These are phyloP conservation scores for Luffa aegyptiaca DNA, from an alignment of 306 rosid species.

Conservation along the genomic window DNA sequence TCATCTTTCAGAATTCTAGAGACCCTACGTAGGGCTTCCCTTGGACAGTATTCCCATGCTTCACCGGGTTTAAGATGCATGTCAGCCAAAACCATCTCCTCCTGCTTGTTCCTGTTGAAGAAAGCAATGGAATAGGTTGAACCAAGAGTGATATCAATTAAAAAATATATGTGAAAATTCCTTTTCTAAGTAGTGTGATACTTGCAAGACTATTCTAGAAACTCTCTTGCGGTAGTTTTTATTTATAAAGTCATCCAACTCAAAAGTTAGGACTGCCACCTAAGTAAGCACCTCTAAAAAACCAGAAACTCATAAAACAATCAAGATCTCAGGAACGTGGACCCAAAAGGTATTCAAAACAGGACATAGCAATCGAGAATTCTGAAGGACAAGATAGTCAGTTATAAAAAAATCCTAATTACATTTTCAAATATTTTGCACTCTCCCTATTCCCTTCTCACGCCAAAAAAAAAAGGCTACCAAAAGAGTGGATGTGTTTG, in stretches of 20 bases:
- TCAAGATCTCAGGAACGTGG: not conserved
- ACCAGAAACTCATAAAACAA: not conserved
- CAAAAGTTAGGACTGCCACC: not conserved
- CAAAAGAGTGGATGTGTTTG: not conserved
- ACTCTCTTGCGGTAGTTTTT: not conserved
- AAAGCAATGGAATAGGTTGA: conserved; percentile 11
- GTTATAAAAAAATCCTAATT: not conserved
- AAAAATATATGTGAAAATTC: not conserved
- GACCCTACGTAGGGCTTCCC: conserved; percentile 68
- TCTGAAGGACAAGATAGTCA: not conserved
- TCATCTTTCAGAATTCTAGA: conserved; percentile 72
- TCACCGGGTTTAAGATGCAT: conserved; percentile 60
- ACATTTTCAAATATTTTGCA: not conserved
- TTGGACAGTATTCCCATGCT: conserved; percentile 90
- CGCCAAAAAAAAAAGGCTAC: not conserved
- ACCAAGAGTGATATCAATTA: not conserved
- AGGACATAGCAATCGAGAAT: not conserved
- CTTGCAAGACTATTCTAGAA: not conserved
- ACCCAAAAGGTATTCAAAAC: not conserved
- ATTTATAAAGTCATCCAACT: not conserved
- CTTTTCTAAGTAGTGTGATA: not conserved
- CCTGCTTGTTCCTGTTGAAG: conserved; percentile 50
- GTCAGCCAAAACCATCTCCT: conserved; percentile 87
- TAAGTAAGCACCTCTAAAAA: not conserved
- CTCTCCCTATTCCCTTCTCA: not conserved